Base-by-base conservation (phyloP, 2,329 filamentous ascomycete species). In the Spiromastix sp. region DNA sequence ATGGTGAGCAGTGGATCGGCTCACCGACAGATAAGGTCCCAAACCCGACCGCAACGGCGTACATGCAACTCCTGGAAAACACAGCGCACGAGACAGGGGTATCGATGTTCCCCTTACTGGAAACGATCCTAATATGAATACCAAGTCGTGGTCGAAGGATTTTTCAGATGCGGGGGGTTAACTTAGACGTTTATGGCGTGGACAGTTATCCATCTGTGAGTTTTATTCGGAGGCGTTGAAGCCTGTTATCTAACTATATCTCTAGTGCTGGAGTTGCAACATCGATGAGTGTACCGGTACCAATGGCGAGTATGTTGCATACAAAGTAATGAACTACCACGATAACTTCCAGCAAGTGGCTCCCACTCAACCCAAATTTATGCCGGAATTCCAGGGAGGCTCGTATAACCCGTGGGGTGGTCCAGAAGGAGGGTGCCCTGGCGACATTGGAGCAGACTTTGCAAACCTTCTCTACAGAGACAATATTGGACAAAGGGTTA, bases 381-480 rank as follows among this genome's bases (percentile, higher is more conserved):
- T 84, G 8, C 40, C 77, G 26, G 47, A 78, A 63, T 81, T 80
- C 42, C 78, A 85, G 65, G 80, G 72, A 1, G 80, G 81, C 15
- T 66, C 76, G 0, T 85, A 81, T 40, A 81, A 85, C 50, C 75
- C 77, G 0, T 87, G 81, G 72, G 84, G 81, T 32, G 82, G 35
- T 11, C 28, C 10, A 12, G 17, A 15, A 16, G 20, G 19, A 5
- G 31, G 21, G n/a, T 34, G 12, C 19, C 12, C 30, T 13, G 30
- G 12, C 9, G 15, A 16, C 13, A 38, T 24, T 12, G 18, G 20
- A 7, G 31, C 15, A 16, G 29, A 30, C 11, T 85, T 85, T 42
- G 76, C 81, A 41, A 66, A 82, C 11, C 77, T 89, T 0, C 85
- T 86, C 50, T 83, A 85, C 56, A 89, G 87, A 66, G 83, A 85